phyloP scores from a whole-genome alignment of 2,329 filamentous ascomycete species.

The Paracorniculantispora psalliotae region DNA sequence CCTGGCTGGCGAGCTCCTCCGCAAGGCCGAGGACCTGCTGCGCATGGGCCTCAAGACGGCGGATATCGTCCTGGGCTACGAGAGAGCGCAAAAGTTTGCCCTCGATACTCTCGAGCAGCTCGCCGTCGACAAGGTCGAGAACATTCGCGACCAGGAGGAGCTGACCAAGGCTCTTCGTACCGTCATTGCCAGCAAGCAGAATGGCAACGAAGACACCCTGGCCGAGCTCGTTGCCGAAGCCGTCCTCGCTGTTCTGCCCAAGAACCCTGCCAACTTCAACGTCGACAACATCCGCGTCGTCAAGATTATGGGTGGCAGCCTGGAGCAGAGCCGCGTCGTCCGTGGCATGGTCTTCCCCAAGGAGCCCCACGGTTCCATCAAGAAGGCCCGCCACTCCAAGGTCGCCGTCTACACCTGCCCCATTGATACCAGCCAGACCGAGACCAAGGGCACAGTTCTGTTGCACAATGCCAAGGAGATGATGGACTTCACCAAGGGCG shows the following conservation, averaged over 20 bases:
- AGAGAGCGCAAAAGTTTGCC: constrained; percentile 87
- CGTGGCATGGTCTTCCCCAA: constrained; percentile 98
- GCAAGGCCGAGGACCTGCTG: constrained; percentile 94
- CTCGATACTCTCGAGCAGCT: constrained; percentile 82
- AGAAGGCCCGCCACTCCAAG: constrained; percentile 89
- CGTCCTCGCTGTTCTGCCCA: constrained; percentile 82
- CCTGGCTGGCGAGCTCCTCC: constrained; percentile 87
- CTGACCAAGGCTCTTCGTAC: constrained; percentile 93
- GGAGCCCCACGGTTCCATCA: constrained; percentile 86
- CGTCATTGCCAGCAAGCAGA: constrained; percentile 95
- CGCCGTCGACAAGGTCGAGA: constrained; percentile 82
- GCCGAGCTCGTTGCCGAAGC: constrained; percentile 82
- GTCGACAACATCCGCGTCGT: constrained; percentile 98
- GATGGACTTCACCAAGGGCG: constrained; percentile 96
- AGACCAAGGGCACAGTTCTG: constrained; percentile 97
- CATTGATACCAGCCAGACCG: constrained; percentile 91
- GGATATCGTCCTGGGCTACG: constrained; percentile 93
- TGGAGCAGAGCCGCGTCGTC: constrained; percentile 90
- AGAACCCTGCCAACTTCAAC: constrained; percentile 95
- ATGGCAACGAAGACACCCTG: constrained; percentile 83
- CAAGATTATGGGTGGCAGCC: constrained; percentile 97
- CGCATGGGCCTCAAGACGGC: constrained; percentile 98
- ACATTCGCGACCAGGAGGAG: constrained; percentile 74
- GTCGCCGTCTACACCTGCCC: constrained; percentile 95
- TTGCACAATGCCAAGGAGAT: constrained; percentile 98